Percentiles rank a stretch among this genome's conserved stretches.
Conservation (phyloP, 139 green algal genomes). For the Coelastrella sp. region DNA sequence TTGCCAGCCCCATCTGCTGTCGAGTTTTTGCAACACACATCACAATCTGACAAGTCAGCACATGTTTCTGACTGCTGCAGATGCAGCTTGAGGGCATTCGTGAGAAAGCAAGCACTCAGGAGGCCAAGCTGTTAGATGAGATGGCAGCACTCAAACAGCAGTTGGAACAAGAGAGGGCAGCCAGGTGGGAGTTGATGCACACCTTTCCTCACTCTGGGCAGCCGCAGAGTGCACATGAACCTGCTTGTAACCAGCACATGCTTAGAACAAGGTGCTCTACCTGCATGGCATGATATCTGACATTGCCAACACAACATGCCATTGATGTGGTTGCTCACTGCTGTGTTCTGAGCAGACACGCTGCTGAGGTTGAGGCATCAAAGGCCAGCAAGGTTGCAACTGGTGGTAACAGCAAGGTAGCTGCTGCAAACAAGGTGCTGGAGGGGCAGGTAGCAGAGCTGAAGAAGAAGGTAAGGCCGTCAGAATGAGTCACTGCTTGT, state of each 20-base stretch:
- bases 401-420: neutral
- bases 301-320: neutral
- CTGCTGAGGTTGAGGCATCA: neutral
- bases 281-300: neutral
- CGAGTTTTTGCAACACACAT: too few relatives aligned
- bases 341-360: neutral
- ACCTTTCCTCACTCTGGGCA: too few relatives aligned
- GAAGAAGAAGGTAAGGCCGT: conserved; percentile 27
- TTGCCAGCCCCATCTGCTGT: too few relatives aligned
- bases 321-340: too few relatives aligned
- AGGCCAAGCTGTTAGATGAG: conserved; percentile 33
- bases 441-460: conserved; percentile 21
- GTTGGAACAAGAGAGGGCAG: conserved; percentile 1
- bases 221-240: too few relatives aligned
- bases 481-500: too few relatives aligned
- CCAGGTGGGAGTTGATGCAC: too few relatives aligned
- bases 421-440: neutral
- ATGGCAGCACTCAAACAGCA: conserved; percentile 20
- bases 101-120: neutral
- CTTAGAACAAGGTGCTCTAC: neutral
- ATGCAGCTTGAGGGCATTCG: conserved; percentile 10
- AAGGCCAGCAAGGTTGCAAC: neutral
- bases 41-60: neutral
- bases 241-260: too few relatives aligned
- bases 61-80: conserved; percentile 2